Percentiles rank a stretch among this genome's conserved stretches.
phyloP scores from a whole-genome alignment of 495 filamentous ascomycete genomes.

The Aspergillus panamensis region DNA sequence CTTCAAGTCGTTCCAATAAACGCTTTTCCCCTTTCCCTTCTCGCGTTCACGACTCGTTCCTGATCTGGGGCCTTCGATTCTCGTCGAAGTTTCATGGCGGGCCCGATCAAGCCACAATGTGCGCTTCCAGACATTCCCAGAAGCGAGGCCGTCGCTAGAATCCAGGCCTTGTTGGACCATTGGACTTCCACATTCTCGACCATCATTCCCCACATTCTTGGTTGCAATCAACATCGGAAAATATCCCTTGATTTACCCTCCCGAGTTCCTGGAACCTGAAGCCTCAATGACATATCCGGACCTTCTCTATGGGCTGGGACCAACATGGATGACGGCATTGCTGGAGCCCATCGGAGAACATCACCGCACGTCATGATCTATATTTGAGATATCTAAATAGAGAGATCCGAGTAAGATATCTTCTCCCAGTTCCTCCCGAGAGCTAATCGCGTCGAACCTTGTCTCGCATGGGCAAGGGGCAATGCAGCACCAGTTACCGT shows the following conservation, averaged over 20 bases:
- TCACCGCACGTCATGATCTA: slow-evolving; percentile 8
- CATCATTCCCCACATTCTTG: slow-evolving; percentile 19
- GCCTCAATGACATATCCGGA: slow-evolving; percentile 3
- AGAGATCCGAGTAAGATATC: not conserved
- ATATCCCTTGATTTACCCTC: not conserved
- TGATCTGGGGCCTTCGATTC: not conserved
- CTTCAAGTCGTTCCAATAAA: not conserved
- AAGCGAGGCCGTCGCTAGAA: not conserved
- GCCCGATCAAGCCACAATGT: not conserved
- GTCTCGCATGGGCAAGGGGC: slow-evolving; percentile 1
- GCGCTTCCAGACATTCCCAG: not conserved
- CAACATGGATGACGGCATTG: slow-evolving; percentile 23
- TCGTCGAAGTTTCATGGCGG: not conserved
- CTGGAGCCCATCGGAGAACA: not conserved
- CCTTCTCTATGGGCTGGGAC: slow-evolving; percentile 1
- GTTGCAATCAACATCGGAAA: slow-evolving; percentile 12
- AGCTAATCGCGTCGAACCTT: not conserved
- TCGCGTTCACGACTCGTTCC: not conserved
- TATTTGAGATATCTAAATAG: not conserved
- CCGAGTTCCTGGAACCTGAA: not conserved
- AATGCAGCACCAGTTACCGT: slow-evolving; percentile 9
- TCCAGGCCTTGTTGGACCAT: not conserved
- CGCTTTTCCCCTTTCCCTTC: not conserved
- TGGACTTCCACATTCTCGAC: slow-evolving; percentile 12
- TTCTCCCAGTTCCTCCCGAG: not conserved